These are phyloP conservation scores for Aspergillus campestris DNA, from an alignment of 495 filamentous ascomycete genomes.

Conservation along the genomic window DNA sequence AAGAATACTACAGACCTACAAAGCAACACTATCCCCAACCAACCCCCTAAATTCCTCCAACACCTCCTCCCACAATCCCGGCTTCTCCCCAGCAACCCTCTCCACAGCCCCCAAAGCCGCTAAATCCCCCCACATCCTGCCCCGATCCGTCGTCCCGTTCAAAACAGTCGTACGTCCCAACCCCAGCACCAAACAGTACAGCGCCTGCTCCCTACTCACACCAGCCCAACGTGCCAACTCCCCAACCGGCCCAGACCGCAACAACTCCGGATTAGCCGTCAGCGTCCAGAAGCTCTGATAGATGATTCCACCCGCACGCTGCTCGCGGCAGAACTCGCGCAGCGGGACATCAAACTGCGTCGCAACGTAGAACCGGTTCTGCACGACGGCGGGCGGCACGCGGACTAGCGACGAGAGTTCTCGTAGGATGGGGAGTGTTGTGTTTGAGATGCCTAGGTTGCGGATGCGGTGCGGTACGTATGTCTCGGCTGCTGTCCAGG, in stretches of 20 bases:
- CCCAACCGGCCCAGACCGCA: conserved; percentile 42
- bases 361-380: conserved; percentile 62
- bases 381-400: conserved; percentile 56
- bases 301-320: conserved; percentile 36
- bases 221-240: conserved; percentile 37
- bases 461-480: conserved; percentile 58
- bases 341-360: conserved; percentile 54
- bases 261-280: conserved; percentile 57
- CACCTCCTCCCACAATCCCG: conserved; percentile 36
- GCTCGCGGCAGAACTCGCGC: conserved; percentile 52
- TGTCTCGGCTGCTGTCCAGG: conserved; percentile 53
- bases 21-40: conserved; percentile 30
- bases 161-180: conserved; percentile 51
- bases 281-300: conserved; percentile 81
- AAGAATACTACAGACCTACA: too few relatives aligned
- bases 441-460: conserved; percentile 68
- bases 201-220: conserved; percentile 45
- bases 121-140: conserved; percentile 60
- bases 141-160: conserved; percentile 59
- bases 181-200: conserved; percentile 61
- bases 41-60: conserved; percentile 37
- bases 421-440: conserved; percentile 43
- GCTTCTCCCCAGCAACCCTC: conserved; percentile 35
- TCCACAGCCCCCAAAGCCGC: conserved; percentile 43
- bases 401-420: conserved; percentile 34